A percentile compares a stretch with the other conserved stretches of the same genome.
Evolutionary conservation across 2,329 filamentous ascomycete genomes (phyloP).

Genomic region (Hypoxylon sp.): DNA sequence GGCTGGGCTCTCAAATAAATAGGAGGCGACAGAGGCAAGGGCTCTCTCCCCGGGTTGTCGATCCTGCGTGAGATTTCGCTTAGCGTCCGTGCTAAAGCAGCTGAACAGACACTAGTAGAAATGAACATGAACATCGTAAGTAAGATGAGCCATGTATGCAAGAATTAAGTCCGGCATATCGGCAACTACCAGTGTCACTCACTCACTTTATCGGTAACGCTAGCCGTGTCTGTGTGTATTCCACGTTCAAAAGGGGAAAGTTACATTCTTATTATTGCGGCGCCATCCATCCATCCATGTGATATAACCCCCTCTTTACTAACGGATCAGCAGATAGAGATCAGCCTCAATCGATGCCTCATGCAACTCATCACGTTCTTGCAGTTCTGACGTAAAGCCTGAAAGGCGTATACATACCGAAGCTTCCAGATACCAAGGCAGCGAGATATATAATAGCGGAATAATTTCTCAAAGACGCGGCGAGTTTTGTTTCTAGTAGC

Average conservation of each 20-base stretch:
- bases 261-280: not conserved
- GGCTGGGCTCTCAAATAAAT: slow-evolving; percentile 2
- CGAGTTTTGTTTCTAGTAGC: too few relatives aligned
- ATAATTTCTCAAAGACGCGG: too few relatives aligned
- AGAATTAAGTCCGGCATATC: slow-evolving; percentile 1
- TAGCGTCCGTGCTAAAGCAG: slow-evolving; percentile 5
- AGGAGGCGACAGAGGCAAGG: not conserved
- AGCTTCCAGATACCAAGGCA: not conserved
- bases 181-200: not conserved
- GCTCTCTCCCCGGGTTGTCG: slow-evolving; percentile 1
- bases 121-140: not conserved
- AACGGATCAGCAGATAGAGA: slow-evolving; percentile 4
- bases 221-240: not conserved
- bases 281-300: slow-evolving; percentile 6
- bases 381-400: not conserved
- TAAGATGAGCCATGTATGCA: not conserved
- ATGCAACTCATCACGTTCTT: slow-evolving; percentile 13
- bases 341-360: slow-evolving; percentile 8
- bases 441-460: not conserved
- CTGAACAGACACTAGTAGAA: not conserved
- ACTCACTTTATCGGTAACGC: too few relatives aligned
- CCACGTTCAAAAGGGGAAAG: not conserved
- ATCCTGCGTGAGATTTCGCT: slow-evolving; percentile 22
- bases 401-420: not conserved
- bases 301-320: slow-evolving; percentile 7